A percentile compares a stretch with the other conserved stretches of the same genome.
These are phyloP conservation scores for Pyrus communis DNA, from an alignment of 306 rosid species.

Conservation along the genomic window DNA sequence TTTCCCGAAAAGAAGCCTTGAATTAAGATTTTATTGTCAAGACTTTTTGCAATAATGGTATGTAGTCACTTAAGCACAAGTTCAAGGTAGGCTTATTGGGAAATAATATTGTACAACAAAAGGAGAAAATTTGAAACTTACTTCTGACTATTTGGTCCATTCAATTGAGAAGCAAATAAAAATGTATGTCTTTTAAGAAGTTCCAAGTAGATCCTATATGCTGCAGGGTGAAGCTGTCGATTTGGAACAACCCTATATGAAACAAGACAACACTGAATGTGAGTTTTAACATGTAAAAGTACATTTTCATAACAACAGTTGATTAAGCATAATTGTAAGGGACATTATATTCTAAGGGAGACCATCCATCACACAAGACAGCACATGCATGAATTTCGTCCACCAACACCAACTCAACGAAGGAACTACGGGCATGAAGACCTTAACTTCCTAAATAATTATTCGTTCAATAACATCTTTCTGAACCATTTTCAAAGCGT, in stretches of 20 bases:
- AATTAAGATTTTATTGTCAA: not conserved
- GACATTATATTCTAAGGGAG: no score
- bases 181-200: conserved; percentile 53
- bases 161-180: conserved; percentile 32
- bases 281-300: conserved; percentile 6
- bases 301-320: not conserved
- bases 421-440: not conserved
- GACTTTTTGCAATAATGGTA: not conserved
- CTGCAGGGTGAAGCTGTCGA: conserved; percentile 55
- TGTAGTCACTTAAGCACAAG: not conserved
- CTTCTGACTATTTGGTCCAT: conserved; percentile 48
- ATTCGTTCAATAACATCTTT: not conserved
- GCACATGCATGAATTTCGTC: not conserved
- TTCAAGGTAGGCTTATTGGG: not conserved
- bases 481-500: not conserved
- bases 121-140: conserved; percentile 31
- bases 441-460: not conserved
- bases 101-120: not conserved
- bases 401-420: not conserved
- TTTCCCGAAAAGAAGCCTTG: not conserved
- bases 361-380: not conserved
- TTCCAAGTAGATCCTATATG: conserved; percentile 74
- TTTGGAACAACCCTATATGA: conserved; percentile 58
- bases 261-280: conserved; percentile 1
- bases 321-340: no score